phyloP scores from a whole-genome alignment of 2,329 filamentous ascomycete genomes.

The Fusarium vanettenii region DNA sequence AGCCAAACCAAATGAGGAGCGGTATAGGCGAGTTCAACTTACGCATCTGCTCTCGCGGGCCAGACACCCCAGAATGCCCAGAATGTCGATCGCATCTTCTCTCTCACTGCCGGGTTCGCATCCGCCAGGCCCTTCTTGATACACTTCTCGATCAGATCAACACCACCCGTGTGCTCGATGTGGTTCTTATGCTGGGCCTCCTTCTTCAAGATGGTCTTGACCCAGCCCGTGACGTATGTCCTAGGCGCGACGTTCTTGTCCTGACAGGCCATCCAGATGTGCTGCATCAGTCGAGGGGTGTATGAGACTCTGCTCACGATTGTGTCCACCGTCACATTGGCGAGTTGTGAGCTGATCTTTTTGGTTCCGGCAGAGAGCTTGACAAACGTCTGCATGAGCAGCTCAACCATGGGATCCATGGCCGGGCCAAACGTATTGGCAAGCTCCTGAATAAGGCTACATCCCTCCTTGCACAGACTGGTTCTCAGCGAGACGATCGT shows the following conservation, averaged over 20 bases:
- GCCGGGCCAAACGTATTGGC: constrained; percentile 79
- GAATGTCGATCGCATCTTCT: constrained; percentile 85
- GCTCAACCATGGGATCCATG: constrained; percentile 89
- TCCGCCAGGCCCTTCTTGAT: constrained; percentile 91
- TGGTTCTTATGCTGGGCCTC: constrained; percentile 82
- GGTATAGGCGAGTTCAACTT: constrained; percentile 48
- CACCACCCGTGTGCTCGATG: constrained; percentile 84
- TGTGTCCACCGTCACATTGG: constrained; percentile 82
- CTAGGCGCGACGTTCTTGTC: constrained; percentile 95
- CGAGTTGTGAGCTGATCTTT: constrained; percentile 89
- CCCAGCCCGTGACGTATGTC: constrained; percentile 82
- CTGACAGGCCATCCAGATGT: constrained; percentile 83
- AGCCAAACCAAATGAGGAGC: constrained; percentile 25
- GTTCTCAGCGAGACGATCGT: constrained; percentile 85
- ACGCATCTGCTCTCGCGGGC: constrained; percentile 80
- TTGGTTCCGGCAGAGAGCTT: constrained; percentile 92
- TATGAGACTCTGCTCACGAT: constrained; percentile 86
- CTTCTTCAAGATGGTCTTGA: constrained; percentile 83
- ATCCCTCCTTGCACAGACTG: constrained; percentile 89
- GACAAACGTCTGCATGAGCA: constrained; percentile 88
- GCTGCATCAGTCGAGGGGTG: constrained; percentile 83
- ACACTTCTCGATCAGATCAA: constrained; percentile 87
- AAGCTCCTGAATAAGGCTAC: constrained; percentile 85
- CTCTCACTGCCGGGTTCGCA: constrained; percentile 89
- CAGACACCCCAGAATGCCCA: constrained; percentile 86